Base-by-base conservation (phyloP, 257 asterid genomes). In the Forsythia viridissima region DNA sequence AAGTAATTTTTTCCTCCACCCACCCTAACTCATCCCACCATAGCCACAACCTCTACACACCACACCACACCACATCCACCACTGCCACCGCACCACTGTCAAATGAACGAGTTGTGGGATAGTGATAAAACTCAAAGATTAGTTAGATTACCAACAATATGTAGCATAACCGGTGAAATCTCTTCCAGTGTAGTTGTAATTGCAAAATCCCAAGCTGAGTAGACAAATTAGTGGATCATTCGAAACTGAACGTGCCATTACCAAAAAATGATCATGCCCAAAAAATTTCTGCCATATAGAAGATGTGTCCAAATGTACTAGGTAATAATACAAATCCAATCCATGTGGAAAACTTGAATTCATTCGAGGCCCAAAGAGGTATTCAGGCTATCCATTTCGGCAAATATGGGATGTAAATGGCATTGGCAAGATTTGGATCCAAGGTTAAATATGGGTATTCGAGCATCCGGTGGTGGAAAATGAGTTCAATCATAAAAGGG, bases 381-480 rank as follows among this genome's bases (percentile, higher is more conserved):
- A 96, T 34, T 85, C 10, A 96, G 82, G 82, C 90, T 70, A 72
- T 96, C 99, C 66, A 93, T 67, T 3, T 88, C 97, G 34, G 90
- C 90, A 81, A 92, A 96, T 30, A 96, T 0, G 99, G 98, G 77
- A 96, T 39, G 84, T 83, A 96, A 20, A 96, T 36, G 0, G 99
- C 98, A 82, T 83, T 46, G 42, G 99, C 98, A 48, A 70, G 88
- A 57, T 55, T 13, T 2, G 98, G 97, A 78, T 93, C 94, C 59
- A 91, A 34, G 70, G 98, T 89, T n/a, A 95, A 84, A 80, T 98
- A 96, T 2, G 97, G 96, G 88, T 96, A 93, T 20, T 96, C 98
- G 51, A 93, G 92, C 93, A 96, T 96, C 41, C 99, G 92, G 55
- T 96, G 96, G 88, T 96, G 97, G 89, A 96, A 93, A 39, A 96